phyloP scores from a whole-genome alignment of 2,329 filamentous ascomycete species.

The Zymoseptoria crescenta region DNA sequence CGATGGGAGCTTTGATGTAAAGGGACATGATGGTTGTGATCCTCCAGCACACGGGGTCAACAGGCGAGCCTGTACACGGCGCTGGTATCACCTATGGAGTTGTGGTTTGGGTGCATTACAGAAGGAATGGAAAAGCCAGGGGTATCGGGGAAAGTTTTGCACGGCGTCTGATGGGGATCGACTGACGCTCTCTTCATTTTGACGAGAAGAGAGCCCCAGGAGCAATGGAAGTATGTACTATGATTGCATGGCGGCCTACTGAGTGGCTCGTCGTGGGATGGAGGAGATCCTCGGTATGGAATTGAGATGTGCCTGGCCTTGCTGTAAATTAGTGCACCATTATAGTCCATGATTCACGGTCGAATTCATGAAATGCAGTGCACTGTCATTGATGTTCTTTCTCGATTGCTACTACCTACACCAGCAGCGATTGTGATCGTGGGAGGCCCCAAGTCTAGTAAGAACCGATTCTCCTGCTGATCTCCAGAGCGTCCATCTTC shows the following conservation, averaged over 20 bases:
- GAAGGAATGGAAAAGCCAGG: neutral
- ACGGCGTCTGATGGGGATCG: neutral
- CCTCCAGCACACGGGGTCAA: neutral
- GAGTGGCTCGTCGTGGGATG: slow-evolving; percentile 1
- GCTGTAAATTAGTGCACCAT: slow-evolving; percentile 13
- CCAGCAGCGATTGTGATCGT: neutral
- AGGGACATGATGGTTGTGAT: neutral
- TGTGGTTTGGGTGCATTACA: neutral
- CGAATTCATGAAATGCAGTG: neutral
- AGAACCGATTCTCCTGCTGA: neutral
- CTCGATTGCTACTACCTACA: neutral
- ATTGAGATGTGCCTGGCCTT: slow-evolving; percentile 1
- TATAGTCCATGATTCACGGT: neutral
- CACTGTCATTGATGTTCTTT: neutral
- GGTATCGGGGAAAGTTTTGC: too few species aligned
- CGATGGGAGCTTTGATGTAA: slow-evolving; percentile 4
- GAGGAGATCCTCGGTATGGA: neutral
- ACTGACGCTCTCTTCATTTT: slow-evolving; percentile 14
- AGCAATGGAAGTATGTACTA: slow-evolving; percentile 6
- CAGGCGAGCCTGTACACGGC: neutral
- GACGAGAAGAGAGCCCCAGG: slow-evolving; percentile 12
- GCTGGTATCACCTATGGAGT: neutral
- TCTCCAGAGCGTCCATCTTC: neutral
- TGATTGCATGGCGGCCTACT: slow-evolving; percentile 1
- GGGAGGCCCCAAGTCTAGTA: neutral